Evolutionary conservation across 2,329 filamentous ascomycete genomes (phyloP).

Genomic region (Diaporthe aspalathi): DNA sequence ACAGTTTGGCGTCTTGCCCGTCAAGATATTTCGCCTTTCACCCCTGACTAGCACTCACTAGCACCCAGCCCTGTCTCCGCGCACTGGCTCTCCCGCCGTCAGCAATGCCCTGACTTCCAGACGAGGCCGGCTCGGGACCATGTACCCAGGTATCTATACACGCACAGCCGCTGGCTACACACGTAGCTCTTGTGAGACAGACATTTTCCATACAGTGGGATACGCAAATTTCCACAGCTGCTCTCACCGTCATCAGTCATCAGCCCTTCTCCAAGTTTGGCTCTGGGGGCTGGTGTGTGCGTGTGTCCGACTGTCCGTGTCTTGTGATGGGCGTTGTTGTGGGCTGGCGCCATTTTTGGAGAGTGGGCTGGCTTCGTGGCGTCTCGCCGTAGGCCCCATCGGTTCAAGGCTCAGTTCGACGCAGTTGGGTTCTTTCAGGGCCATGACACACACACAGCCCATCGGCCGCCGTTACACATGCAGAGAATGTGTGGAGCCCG

Average conservation of each 20-base stretch:
- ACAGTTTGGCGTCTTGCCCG: too few relatives aligned
- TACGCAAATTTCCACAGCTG: slow-evolving; percentile 9
- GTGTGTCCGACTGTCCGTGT: too few relatives aligned
- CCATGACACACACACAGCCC: background rate
- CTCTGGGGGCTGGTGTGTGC: background rate
- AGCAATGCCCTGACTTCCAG: background rate
- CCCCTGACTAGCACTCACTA: slow-evolving; percentile 17
- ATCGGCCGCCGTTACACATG: background rate
- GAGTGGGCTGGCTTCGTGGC: slow-evolving; percentile 7
- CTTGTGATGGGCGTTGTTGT: background rate
- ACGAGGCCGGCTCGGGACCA: background rate
- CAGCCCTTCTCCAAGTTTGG: background rate
- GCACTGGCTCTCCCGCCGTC: background rate
- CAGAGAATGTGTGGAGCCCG: background rate
- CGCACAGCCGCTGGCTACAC: background rate
- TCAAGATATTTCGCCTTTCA: background rate
- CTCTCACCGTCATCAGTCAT: background rate
- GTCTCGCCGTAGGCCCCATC: slow-evolving; percentile 19
- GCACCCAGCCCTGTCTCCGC: slow-evolving; percentile 5
- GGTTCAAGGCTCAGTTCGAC: background rate
- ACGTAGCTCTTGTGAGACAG: background rate
- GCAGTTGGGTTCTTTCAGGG: background rate
- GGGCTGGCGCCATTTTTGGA: slow-evolving; percentile 3
- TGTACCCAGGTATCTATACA: too few relatives aligned
- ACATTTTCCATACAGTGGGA: too few relatives aligned